A percentile compares a stretch with the other conserved stretches of the same genome.
Conservation (phyloP, 2,329 filamentous ascomycete genomes). For the Xenoacremonium recifei region DNA sequence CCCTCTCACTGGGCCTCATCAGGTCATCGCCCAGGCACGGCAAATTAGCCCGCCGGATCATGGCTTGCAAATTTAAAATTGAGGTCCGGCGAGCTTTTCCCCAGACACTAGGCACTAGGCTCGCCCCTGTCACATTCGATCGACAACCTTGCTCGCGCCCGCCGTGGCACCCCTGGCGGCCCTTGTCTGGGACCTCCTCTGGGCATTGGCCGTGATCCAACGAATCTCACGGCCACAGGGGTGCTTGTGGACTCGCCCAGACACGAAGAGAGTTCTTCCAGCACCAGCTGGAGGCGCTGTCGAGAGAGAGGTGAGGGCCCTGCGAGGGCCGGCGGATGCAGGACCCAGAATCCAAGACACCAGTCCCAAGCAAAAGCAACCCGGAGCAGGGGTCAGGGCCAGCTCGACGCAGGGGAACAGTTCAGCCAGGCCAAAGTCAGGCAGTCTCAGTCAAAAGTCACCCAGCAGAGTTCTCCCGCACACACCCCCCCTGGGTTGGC, state of each 20-base stretch:
- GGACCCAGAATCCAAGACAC: no score
- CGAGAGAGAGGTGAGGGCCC: no score
- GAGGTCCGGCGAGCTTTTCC: constrained; percentile 25
- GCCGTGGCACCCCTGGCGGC: not conserved
- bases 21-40: constrained; percentile 17
- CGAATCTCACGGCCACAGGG: not conserved
- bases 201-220: not conserved
- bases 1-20: constrained; percentile 15
- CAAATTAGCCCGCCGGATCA: constrained; percentile 28
- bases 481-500: constrained; percentile 5
- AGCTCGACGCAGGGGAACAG: no score
- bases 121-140: not conserved
- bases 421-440: no score
- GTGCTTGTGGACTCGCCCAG: not conserved
- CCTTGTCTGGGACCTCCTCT: not conserved
- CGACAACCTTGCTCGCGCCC: constrained; percentile 1
- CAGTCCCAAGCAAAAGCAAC: no score
- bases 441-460: no score
- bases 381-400: no score
- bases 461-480: no score
- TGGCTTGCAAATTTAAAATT: constrained; percentile 32
- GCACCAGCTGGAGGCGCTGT: no score
- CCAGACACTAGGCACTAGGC: no score
- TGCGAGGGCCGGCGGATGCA: no score
- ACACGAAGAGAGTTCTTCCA: not conserved